Percentiles rank a stretch among this genome's conserved stretches.
Evolutionary conservation across 1,284 basidiomycete genomes (phyloP).

Genomic region (Papiliotrema nemorosa): DNA sequence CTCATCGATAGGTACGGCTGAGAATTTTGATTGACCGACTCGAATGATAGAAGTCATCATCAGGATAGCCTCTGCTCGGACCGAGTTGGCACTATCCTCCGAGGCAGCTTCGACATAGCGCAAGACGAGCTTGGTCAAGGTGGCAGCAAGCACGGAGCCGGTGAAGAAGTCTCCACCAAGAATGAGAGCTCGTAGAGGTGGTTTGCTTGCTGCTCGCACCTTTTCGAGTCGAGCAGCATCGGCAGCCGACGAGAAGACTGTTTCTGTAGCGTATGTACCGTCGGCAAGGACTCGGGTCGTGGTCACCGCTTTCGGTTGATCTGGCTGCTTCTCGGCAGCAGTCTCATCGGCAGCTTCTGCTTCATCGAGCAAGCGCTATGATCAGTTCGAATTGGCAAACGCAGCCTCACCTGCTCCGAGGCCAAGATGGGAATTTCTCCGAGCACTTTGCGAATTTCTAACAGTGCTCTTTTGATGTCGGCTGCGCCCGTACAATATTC

Average conservation of each 20-base stretch:
- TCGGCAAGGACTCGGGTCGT: slow-evolving; percentile 76
- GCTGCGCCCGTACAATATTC: slow-evolving; percentile 73
- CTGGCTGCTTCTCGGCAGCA: slow-evolving; percentile 37
- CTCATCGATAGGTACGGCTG: slow-evolving; percentile 90
- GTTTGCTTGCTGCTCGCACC: slow-evolving; percentile 81
- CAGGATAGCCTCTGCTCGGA: slow-evolving; percentile 94
- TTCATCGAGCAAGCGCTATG: slow-evolving; percentile 66
- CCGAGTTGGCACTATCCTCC: slow-evolving; percentile 63
- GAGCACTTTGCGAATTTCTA: slow-evolving; percentile 79
- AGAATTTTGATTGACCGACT: slow-evolving; percentile 95
- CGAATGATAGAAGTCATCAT: slow-evolving; percentile 97
- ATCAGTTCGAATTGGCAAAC: neutral
- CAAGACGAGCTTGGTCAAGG: slow-evolving; percentile 88
- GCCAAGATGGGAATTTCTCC: slow-evolving; percentile 97
- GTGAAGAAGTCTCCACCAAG: slow-evolving; percentile 98
- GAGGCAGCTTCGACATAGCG: slow-evolving; percentile 65
- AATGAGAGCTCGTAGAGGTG: slow-evolving; percentile 83
- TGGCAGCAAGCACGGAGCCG: slow-evolving; percentile 79
- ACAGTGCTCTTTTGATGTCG: slow-evolving; percentile 72
- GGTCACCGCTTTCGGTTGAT: slow-evolving; percentile 51
- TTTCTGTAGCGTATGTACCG: slow-evolving; percentile 97
- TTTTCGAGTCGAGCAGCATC: slow-evolving; percentile 67
- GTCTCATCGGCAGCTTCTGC: slow-evolving; percentile 58
- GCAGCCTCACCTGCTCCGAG: slow-evolving; percentile 64
- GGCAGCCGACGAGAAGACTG: slow-evolving; percentile 72